Percentiles rank a stretch among this genome's conserved stretches.
phyloP scores from a whole-genome alignment of 768 basidiomycete genomes.

The Boletus reticulatus region DNA sequence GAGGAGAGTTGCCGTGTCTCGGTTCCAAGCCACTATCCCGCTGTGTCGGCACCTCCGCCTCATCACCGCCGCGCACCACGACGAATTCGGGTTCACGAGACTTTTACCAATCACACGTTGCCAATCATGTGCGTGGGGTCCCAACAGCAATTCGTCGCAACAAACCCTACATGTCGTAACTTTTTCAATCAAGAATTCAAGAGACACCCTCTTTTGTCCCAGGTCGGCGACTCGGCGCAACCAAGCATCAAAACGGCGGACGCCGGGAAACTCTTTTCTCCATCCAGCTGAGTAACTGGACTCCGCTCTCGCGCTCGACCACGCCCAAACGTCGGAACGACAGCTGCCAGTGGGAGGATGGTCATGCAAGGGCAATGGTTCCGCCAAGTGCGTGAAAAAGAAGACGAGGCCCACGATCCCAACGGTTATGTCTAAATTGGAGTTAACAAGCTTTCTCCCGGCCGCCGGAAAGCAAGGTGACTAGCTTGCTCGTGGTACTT shows the following conservation, averaged over 20 bases:
- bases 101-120: not conserved
- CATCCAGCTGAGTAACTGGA: not conserved
- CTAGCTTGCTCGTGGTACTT: not conserved
- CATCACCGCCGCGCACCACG: slow-evolving; percentile 27
- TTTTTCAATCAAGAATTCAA: not conserved
- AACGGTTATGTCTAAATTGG: slow-evolving; percentile 8
- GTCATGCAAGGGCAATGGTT: not conserved
- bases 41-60: slow-evolving; percentile 28
- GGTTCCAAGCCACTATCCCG: slow-evolving; percentile 11
- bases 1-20: slow-evolving; percentile 18
- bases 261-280: slow-evolving; percentile 3
- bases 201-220: not conserved
- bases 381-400: not conserved
- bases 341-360: not conserved
- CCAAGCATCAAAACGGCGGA: too few relatives aligned
- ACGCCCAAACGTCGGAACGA: not conserved
- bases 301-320: not conserved
- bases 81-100: not conserved
- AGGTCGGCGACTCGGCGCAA: not conserved
- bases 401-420: not conserved
- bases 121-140: not conserved
- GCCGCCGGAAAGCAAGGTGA: not conserved
- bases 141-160: not conserved
- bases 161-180: not conserved
- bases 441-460: slow-evolving; percentile 2